Conservation (phyloP, 345 rosid species). For the Citrus inodora region DNA sequence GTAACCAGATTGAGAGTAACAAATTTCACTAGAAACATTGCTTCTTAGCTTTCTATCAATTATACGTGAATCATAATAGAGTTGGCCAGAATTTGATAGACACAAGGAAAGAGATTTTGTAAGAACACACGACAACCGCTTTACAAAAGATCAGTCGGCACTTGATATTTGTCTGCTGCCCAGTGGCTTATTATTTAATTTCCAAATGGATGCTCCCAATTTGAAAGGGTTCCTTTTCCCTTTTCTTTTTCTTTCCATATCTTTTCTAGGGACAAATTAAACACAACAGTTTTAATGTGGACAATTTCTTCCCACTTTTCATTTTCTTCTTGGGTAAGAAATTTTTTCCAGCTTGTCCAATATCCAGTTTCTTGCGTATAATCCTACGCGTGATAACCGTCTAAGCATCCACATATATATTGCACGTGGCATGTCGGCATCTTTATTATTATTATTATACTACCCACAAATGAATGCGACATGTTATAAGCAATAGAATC, state of each 20-base stretch:
- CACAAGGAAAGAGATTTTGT: neutral
- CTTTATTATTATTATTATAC: neutral
- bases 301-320: neutral
- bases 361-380: neutral
- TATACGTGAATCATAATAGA: neutral
- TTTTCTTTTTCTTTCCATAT: neutral
- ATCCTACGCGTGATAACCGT: neutral
- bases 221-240: neutral
- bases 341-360: constrained; percentile 17
- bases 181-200: neutral
- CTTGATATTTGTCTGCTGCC: constrained; percentile 11
- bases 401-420: neutral
- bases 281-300: neutral
- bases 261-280: neutral
- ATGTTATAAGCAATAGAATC: neutral
- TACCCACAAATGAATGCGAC: neutral
- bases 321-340: neutral
- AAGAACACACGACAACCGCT: constrained; percentile 14
- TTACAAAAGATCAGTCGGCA: neutral
- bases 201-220: neutral
- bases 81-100: neutral
- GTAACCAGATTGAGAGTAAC: too few relatives aligned
- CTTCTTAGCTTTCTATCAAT: neutral
- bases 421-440: neutral
- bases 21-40: neutral